These are phyloP conservation scores for Aquilaria sinensis DNA, from an alignment of 345 rosid species.

Conservation along the genomic window DNA sequence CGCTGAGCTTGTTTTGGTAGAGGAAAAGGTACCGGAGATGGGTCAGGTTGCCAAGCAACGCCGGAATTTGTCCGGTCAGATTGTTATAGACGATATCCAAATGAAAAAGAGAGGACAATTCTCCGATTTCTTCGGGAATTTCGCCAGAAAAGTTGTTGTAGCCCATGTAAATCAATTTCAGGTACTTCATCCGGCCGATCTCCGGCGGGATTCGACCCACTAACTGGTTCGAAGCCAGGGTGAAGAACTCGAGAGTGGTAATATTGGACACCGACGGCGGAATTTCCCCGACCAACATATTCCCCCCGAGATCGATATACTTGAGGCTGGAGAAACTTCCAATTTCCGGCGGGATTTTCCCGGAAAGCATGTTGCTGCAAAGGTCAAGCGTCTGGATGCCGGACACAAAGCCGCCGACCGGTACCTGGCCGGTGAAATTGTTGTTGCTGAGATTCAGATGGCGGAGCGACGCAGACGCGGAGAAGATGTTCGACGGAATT, in stretches of 20 bases:
- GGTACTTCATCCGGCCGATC: conserved; percentile 41
- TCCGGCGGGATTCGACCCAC: conserved; percentile 49
- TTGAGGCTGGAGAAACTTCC: conserved; percentile 48
- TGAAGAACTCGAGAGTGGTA: conserved; percentile 46
- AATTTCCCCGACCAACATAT: conserved; percentile 53
- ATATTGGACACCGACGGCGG: conserved; percentile 45
- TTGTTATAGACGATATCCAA: conserved; percentile 93
- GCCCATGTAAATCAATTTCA: conserved; percentile 85
- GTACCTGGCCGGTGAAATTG: conserved; percentile 67
- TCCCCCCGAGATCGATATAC: conserved; percentile 82
- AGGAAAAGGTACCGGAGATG: conserved; percentile 63
- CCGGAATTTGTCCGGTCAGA: conserved; percentile 64
- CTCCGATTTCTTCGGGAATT: conserved; percentile 63
- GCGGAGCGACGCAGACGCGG: conserved; percentile 39
- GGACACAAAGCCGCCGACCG: conserved; percentile 25
- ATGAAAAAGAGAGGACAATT: conserved; percentile 45
- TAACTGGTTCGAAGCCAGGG: conserved; percentile 77
- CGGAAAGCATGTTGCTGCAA: conserved; percentile 74
- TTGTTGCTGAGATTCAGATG: conserved; percentile 79
- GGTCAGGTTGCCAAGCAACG: conserved; percentile 50
- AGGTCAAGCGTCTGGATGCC: conserved; percentile 61
- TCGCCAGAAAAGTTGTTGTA: conserved; percentile 79
- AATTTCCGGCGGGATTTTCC: conserved; percentile 43
- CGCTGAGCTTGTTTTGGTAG: conserved; percentile 68
- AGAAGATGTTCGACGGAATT: conserved; percentile 41